These are phyloP conservation scores for Rhodotorula sp. DNA, from an alignment of 1,284 basidiomycete genomes.

Conservation along the genomic window DNA sequence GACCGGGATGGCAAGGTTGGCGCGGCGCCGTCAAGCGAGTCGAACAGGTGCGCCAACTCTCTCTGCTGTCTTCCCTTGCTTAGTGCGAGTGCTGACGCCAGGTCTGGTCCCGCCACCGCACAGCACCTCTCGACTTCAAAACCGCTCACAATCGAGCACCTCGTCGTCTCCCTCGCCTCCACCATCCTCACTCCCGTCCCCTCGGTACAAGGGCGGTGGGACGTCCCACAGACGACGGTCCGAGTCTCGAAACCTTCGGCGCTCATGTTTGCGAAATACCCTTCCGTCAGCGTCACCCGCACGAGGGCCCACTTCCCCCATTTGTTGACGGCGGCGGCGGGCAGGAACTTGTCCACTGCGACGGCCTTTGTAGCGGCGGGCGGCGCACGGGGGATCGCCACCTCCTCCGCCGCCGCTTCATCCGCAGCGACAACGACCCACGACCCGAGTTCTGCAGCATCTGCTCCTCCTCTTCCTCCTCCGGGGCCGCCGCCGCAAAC, in stretches of 20 bases:
- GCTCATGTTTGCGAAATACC: slow-evolving; percentile 65
- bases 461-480: too few relatives aligned
- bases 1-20: slow-evolving; percentile 50
- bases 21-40: slow-evolving; percentile 52
- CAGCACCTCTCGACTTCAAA: slow-evolving; percentile 55
- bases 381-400: too few relatives aligned
- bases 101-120: not conserved
- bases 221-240: slow-evolving; percentile 55
- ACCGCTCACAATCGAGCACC: slow-evolving; percentile 71
- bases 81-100: not conserved
- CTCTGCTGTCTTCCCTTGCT: too few relatives aligned
- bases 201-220: not conserved
- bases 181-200: slow-evolving; percentile 44
- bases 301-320: slow-evolving; percentile 49
- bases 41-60: slow-evolving; percentile 51
- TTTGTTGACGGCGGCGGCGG: slow-evolving; percentile 27
- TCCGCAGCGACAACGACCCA: too few relatives aligned
- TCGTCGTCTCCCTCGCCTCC: slow-evolving; percentile 64
- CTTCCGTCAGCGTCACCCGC: slow-evolving; percentile 63
- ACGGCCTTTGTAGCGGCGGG: not conserved
- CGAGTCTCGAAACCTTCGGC: slow-evolving; percentile 75
- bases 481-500: too few relatives aligned
- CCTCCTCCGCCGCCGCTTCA: too few relatives aligned
- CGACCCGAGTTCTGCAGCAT: too few relatives aligned
- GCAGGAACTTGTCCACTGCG: slow-evolving; percentile 2